These are phyloP conservation scores for Anthostomella pinea DNA, from an alignment of 2,329 filamentous ascomycete genomes.

Conservation along the genomic window DNA sequence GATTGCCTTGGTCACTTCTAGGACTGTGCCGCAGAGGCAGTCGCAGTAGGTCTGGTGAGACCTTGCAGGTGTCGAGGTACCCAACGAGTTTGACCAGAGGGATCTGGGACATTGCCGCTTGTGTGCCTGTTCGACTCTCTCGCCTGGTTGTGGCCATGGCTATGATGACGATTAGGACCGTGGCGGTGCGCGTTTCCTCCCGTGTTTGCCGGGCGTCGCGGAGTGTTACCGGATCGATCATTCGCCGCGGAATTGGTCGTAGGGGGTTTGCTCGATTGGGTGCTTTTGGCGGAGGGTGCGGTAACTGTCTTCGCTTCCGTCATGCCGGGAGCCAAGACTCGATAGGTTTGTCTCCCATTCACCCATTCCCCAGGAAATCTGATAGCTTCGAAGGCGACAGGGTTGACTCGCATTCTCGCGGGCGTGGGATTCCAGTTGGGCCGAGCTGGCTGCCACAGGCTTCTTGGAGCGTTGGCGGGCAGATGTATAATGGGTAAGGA, in stretches of 20 bases:
- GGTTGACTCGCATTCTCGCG: slow-evolving; percentile 47
- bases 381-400: slow-evolving; percentile 44
- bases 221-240: slow-evolving; percentile 20
- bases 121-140: slow-evolving; percentile 13
- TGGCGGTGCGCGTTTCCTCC: no score
- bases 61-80: no score
- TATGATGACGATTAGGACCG: slow-evolving; percentile 12
- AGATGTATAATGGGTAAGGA: slow-evolving; percentile 69
- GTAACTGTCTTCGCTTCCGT: slow-evolving; percentile 35
- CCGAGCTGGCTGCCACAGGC: slow-evolving; percentile 60
- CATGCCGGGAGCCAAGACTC: slow-evolving; percentile 42
- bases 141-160: slow-evolving; percentile 19
- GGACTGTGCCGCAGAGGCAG: slow-evolving; percentile 12
- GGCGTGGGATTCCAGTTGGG: slow-evolving; percentile 54
- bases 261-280: no score
- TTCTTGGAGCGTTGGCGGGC: slow-evolving; percentile 60
- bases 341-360: slow-evolving; percentile 40
- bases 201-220: slow-evolving; percentile 16
- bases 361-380: slow-evolving; percentile 38
- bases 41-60: slow-evolving; percentile 15
- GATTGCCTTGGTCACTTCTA: no score
- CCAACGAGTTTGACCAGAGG: slow-evolving; percentile 20
- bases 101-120: slow-evolving; percentile 9
- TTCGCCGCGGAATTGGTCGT: no score
- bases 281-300: no score